Percentiles rank a stretch among this genome's conserved stretches.
Conservation (phyloP, 805 yeast species). For the Scheffersomyces coipomensis region DNA sequence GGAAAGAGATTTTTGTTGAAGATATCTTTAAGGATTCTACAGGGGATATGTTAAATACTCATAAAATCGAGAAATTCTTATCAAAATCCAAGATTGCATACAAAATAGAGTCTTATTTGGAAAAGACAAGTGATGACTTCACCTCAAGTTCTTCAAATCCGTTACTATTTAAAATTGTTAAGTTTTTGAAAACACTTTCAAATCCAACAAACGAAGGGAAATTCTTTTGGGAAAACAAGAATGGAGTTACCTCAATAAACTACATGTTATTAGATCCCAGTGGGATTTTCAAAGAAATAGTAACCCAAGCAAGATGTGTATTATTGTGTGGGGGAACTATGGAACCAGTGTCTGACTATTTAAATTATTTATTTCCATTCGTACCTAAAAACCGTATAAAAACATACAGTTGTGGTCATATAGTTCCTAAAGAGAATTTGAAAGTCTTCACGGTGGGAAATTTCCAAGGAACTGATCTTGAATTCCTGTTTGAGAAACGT, state of each 20-base stretch:
- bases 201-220: constrained; percentile 82
- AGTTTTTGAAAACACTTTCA: constrained; percentile 61
- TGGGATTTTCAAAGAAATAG: constrained; percentile 61
- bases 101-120: constrained; percentile 74
- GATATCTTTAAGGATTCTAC: constrained; percentile 60
- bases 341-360: constrained; percentile 82
- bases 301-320: constrained; percentile 65
- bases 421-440: constrained; percentile 70
- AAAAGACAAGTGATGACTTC: constrained; percentile 14
- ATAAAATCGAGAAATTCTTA: constrained; percentile 63
- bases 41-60: constrained; percentile 70
- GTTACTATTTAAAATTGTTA: constrained; percentile 60
- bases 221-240: constrained; percentile 56
- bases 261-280: constrained; percentile 83
- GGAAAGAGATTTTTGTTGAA: constrained; percentile 48
- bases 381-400: constrained; percentile 36
- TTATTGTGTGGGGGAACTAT: constrained; percentile 92
- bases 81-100: constrained; percentile 73
- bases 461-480: constrained; percentile 32
- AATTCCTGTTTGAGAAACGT: constrained; percentile 71
- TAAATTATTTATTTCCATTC: constrained; percentile 64
- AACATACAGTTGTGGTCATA: constrained; percentile 76
- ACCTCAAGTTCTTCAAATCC: constrained; percentile 41
- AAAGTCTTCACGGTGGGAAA: constrained; percentile 53
- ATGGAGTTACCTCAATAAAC: constrained; percentile 41